Evolutionary conservation across 495 filamentous ascomycete genomes (phyloP), one percentile per base, ranked within the genome.

Genomic region (Penicillium cosmopolitanum): DNA sequence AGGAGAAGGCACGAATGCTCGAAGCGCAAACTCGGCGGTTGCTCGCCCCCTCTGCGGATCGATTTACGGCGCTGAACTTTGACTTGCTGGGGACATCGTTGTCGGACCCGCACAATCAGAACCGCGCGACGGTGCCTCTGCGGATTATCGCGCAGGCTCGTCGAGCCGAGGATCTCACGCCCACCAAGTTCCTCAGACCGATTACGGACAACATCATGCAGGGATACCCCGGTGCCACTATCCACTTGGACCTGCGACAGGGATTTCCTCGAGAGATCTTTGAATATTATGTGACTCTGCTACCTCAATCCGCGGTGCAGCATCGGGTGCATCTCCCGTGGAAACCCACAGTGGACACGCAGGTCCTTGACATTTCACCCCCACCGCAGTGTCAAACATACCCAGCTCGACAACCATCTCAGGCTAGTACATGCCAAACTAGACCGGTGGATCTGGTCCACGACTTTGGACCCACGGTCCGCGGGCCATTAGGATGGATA

Each of bases 401-500:
- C 18, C 71, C 74, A 19, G 50, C 69, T 19, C 75, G 65, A 16
- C 77, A 76, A 43, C 64, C 69, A 50, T 71, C 59, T 64, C 78
- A 61, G 36, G 51, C 46, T 0, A 8, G 19, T 36, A 69, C 65
- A 25, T 64, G 65, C 25, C 50, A 16, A 6, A 53, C 61, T 46
- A 3, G 43, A 2, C 51, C 63, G 2, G 33, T 68, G 5, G 51
- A 71, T 44, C 36, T 61, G 10, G 48, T 28, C 18, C 48, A 16
- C 54, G 67, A 67, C 46, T 82, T 77, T 62, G 81, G 77, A 6
- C 72, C 77, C 10, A 79, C 78, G 0, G 68, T 54, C 38, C 73
- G 60, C 19, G 74, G 66, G 5, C 78, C 80, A 0, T 62, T 84
- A 12, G 80, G 82, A 31, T 79, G 73, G 65, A 71, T 83, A 43